Base-by-base conservation (phyloP, 345 rosid genomes). In the Gossypium turneri region DNA sequence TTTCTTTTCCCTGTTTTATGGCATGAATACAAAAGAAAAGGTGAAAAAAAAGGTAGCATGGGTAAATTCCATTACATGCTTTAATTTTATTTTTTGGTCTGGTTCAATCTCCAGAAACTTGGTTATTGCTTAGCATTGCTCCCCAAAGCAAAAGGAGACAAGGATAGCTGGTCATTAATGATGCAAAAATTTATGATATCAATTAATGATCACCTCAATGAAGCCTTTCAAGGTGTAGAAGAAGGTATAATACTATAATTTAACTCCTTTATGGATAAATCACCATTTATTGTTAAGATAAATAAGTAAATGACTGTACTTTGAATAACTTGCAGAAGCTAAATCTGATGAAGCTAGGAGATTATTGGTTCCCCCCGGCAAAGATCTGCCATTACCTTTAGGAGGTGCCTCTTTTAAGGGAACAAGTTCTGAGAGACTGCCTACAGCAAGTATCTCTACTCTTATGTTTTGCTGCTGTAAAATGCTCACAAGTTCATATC, bases 61-160 rank as follows among this genome's bases (percentile, higher is more conserved):
- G 27, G 71, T 47, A 47, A 72, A 73, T 63, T 57, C 63, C 75
- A 70, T 51, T 76, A 56, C 73, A 59, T 53, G 47, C 9, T 76
- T 41, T 48, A 34, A 34, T 34, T 34, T 34, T 34, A 34, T 1
- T 50, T n/a, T 66, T 27, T n/a, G 63, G 22, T 13, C 65, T 77
- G 67, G 41, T 75, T 83, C 53, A 29, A 63, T 24, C 51, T 80
- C 73, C 93, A 95, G 99, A 91, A 89, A 75, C 85, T 90, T 81
- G 88, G 88, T 55, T 80, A 78, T 82, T 93, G 89, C 77, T 86
- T 95, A 51, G 92, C 98, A 57, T 81, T 89, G 77, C 96, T 95
- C 75, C 99, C 99, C 17, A 89, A 86, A 85, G 83, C 87, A 24
- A 93, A 80, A 84, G 98, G 97, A 67, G 93, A 90, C 78, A 93